Percentiles rank a stretch among this genome's conserved stretches.
Conservation (phyloP, 768 basidiomycete genomes). For the Leucosporidium scottii region DNA sequence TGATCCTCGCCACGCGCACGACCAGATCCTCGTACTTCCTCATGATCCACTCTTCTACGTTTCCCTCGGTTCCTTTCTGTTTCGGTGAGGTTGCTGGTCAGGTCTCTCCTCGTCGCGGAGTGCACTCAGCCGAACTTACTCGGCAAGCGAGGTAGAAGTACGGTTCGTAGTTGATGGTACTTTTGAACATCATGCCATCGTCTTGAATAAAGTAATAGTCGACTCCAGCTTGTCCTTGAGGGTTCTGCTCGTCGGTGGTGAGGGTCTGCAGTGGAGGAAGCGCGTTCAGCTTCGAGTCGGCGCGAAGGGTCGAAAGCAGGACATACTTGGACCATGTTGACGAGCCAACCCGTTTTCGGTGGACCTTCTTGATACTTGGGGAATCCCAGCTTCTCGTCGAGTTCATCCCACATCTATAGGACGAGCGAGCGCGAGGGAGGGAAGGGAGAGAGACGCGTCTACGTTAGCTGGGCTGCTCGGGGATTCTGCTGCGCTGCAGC, state of each 20-base stretch:
- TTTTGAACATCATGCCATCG: conserved; percentile 93
- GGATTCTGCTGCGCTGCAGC: background rate
- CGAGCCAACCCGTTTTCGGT: conserved; percentile 79
- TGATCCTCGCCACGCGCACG: conserved; percentile 64
- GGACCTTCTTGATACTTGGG: conserved; percentile 68
- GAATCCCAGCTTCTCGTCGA: conserved; percentile 92
- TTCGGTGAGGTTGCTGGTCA: background rate
- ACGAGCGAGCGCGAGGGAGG: too few relatives aligned
- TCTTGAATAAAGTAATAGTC: conserved; percentile 98
- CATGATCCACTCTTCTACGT: conserved; percentile 89
- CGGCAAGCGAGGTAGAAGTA: conserved; percentile 92
- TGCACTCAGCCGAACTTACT: conserved; percentile 47
- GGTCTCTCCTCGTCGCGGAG: background rate
- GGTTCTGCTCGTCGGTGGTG: conserved; percentile 74
- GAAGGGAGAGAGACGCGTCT: background rate
- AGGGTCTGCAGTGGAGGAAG: conserved; percentile 55
- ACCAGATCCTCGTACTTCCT: conserved; percentile 88
- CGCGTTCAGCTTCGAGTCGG: conserved; percentile 1
- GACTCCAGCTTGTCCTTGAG: conserved; percentile 78
- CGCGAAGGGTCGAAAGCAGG: background rate
- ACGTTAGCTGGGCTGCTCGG: too few relatives aligned
- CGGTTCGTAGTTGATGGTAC: conserved; percentile 83
- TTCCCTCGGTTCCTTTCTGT: conserved; percentile 75
- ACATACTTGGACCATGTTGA: conserved; percentile 96
- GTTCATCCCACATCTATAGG: conserved; percentile 55